These are phyloP conservation scores for Magnusiomyces suaveolens DNA, from an alignment of 1,139 yeast genomes.

Conservation along the genomic window DNA sequence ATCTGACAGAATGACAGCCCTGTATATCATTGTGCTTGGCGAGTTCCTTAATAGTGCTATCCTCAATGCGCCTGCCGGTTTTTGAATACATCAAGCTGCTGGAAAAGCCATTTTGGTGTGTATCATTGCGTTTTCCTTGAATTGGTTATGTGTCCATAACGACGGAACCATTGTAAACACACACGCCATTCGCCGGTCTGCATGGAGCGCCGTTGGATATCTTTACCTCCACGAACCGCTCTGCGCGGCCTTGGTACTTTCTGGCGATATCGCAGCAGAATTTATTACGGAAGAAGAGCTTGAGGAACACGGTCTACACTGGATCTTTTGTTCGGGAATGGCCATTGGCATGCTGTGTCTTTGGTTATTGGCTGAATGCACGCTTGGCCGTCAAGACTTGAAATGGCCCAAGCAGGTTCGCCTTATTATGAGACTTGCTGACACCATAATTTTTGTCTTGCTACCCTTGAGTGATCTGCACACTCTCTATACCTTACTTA, in stretches of 20 bases:
- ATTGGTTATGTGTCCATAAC: constrained; percentile 50
- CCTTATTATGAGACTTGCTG: constrained; percentile 9
- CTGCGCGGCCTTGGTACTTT: constrained; percentile 30
- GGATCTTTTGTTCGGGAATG: constrained; percentile 12
- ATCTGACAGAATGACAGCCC: constrained; percentile 50
- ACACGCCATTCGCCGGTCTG: constrained; percentile 48
- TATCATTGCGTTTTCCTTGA: constrained; percentile 42
- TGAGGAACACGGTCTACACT: background rate
- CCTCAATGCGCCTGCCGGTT: constrained; percentile 42
- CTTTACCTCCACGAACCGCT: constrained; percentile 46
- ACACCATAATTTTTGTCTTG: constrained; percentile 8
- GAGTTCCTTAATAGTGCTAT: constrained; percentile 53
- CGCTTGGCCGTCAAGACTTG: constrained; percentile 5
- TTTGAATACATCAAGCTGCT: constrained; percentile 39
- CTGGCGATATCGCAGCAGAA: constrained; percentile 58
- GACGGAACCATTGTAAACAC: constrained; percentile 43
- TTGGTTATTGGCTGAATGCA: constrained; percentile 12
- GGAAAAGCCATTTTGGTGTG: constrained; percentile 45
- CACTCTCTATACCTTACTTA: constrained; percentile 4
- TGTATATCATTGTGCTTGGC: constrained; percentile 57
- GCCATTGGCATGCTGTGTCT: constrained; percentile 12
- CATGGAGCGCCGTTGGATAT: constrained; percentile 41
- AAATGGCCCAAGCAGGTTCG: constrained; percentile 9
- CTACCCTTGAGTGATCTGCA: constrained; percentile 9
- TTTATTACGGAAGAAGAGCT: constrained; percentile 20